Conservation (phyloP, 495 filamentous ascomycete genomes). For the Penicillium tannophilum region DNA sequence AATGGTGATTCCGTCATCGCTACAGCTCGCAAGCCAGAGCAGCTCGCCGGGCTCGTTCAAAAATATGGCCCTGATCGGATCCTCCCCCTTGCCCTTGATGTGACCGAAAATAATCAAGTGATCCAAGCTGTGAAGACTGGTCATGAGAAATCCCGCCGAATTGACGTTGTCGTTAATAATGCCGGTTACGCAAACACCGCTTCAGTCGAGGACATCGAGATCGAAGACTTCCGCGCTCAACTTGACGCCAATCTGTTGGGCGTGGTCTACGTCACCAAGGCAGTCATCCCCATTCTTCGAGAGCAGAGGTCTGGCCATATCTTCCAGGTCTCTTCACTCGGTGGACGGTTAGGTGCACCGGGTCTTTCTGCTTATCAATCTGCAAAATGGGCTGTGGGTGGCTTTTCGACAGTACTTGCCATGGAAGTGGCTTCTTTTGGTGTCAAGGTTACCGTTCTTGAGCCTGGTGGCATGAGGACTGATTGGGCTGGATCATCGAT, state of each 20-base stretch:
- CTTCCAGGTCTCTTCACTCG: conserved; percentile 3
- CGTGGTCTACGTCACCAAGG: conserved; percentile 45
- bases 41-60: conserved; percentile 26
- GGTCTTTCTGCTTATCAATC: conserved; percentile 39
- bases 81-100: conserved; percentile 36
- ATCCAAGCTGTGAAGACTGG: conserved; percentile 17
- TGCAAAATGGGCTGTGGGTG: conserved; percentile 51
- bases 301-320: conserved; percentile 30
- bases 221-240: conserved; percentile 23
- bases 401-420: conserved; percentile 35
- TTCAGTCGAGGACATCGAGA: conserved; percentile 24
- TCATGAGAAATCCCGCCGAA: conserved; percentile 12
- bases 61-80: conserved; percentile 22
- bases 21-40: conserved; percentile 45
- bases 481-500: conserved; percentile 38
- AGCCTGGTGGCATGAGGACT: conserved; percentile 40
- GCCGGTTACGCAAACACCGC: conserved; percentile 31
- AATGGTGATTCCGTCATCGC: conserved; percentile 53
- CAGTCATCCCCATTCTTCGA: conserved; percentile 52
- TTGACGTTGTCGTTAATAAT: conserved; percentile 36
- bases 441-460: conserved; percentile 34
- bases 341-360: not conserved
- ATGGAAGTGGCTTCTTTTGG: conserved; percentile 29
- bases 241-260: conserved; percentile 52
- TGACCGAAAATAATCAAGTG: conserved; percentile 34